Evolutionary conservation across 2,329 filamentous ascomycete species (phyloP).

Genomic region (Bipolaris gigantea): DNA sequence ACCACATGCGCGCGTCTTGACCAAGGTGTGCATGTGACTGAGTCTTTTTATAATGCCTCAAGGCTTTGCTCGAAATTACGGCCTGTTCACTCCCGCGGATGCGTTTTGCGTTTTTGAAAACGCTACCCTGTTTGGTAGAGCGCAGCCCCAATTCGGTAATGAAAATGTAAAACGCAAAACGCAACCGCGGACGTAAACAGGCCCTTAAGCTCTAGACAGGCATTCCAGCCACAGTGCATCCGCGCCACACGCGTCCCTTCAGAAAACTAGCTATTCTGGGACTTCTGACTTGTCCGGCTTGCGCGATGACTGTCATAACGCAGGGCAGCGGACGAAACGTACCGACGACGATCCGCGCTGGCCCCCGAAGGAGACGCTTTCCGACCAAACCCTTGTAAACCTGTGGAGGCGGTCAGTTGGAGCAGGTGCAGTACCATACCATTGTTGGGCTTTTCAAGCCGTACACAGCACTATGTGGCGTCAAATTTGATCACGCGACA

Average conservation of each 20-base stretch:
- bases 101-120: no score
- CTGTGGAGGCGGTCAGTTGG: neutral
- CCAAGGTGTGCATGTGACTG: neutral
- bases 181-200: no score
- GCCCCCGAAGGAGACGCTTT: neutral
- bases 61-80: neutral
- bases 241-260: conserved; percentile 13
- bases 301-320: neutral
- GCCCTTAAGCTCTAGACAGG: conserved; percentile 1
- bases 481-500: neutral
- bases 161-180: no score
- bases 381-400: neutral
- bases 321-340: conserved; percentile 6
- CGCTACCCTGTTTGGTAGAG: no score
- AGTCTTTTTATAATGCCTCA: neutral
- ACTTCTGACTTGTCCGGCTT: neutral
- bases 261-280: conserved; percentile 5
- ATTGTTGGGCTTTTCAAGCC: neutral
- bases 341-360: neutral
- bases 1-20: neutral
- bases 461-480: neutral
- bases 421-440: neutral
- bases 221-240: neutral
- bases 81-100: no score
- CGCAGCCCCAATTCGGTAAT: no score